A percentile compares a stretch with the other conserved stretches of the same genome.
phyloP scores from a whole-genome alignment of 73 alveolate species.

The Durusdinium trenchii region DNA sequence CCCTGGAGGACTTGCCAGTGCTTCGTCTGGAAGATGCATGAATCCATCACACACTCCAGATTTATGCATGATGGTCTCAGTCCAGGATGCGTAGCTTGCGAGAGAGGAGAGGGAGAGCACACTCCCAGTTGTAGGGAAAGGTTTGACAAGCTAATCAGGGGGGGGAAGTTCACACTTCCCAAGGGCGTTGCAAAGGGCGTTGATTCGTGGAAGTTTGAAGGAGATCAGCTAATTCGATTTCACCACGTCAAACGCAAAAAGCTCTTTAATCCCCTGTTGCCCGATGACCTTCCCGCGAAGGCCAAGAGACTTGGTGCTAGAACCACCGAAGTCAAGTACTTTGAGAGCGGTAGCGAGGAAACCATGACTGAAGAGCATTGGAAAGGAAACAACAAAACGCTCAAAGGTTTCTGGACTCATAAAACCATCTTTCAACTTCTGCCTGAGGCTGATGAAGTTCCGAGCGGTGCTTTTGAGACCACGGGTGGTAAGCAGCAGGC shows the following conservation, averaged over 20 bases:
- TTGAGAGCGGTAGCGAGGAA: neutral
- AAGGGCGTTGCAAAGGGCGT: neutral
- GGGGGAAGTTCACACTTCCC: neutral
- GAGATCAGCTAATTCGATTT: neutral
- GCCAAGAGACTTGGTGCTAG: neutral
- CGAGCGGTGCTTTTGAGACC: too few species aligned
- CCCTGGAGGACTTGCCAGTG: constrained; percentile 16
- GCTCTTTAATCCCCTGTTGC: constrained; percentile 3
- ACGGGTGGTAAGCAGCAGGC: too few species aligned
- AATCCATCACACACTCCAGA: neutral
- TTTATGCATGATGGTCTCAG: neutral
- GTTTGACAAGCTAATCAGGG: constrained; percentile 6
- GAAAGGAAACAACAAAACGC: neutral
- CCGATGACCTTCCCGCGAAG: neutral
- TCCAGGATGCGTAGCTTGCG: constrained; percentile 35
- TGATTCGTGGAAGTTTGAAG: constrained; percentile 71
- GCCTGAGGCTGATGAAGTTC: too few species aligned
- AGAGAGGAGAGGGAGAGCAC: neutral
- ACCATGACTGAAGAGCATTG: neutral
- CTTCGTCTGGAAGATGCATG: constrained; percentile 2
- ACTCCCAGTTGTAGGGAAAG: neutral
- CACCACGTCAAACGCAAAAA: constrained; percentile 8
- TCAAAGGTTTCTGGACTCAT: too few species aligned
- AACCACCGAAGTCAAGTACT: neutral
- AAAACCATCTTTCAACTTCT: too few species aligned